Evolutionary conservation across 2,329 filamentous ascomycete species (phyloP).

Genomic region (Fusarium longipes): DNA sequence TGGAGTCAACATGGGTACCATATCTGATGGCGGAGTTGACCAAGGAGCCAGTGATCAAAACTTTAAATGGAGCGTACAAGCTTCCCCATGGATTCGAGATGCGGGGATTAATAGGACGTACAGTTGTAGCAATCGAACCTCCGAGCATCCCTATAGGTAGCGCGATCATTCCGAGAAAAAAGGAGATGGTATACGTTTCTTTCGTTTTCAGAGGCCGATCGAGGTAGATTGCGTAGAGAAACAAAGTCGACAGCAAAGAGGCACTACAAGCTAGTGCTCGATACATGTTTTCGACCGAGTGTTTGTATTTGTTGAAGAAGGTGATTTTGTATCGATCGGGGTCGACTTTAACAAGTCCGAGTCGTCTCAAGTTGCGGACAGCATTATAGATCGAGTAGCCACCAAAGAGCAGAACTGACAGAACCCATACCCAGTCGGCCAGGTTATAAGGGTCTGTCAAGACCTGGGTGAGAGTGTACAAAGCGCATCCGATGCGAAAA

Average conservation of each 20-base stretch:
- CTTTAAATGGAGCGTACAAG: constrained; percentile 30
- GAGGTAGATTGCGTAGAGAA: constrained; percentile 36
- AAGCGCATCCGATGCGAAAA: constrained; percentile 29
- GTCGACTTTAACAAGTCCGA: constrained; percentile 27
- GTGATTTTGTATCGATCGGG: constrained; percentile 16
- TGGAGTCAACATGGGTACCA: neutral
- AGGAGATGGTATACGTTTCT: constrained; percentile 20
- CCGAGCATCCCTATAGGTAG: constrained; percentile 31
- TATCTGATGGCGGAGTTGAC: neutral
- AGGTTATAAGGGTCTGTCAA: constrained; percentile 37
- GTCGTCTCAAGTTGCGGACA: constrained; percentile 33
- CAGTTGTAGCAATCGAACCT: constrained; percentile 13
- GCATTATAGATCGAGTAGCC: constrained; percentile 34
- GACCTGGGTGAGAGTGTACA: constrained; percentile 34
- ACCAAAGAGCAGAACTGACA: constrained; percentile 39
- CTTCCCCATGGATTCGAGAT: constrained; percentile 36
- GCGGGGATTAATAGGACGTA: constrained; percentile 3
- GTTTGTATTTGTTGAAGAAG: constrained; percentile 4
- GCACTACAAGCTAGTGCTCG: constrained; percentile 30
- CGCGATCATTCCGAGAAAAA: constrained; percentile 21
- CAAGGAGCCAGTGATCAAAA: constrained; percentile 10
- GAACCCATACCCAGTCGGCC: constrained; percentile 39
- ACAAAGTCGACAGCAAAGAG: constrained; percentile 29
- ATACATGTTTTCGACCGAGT: constrained; percentile 35
- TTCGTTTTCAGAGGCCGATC: constrained; percentile 4